Base-by-base conservation (phyloP, 371 early-diverging fungal species). In the Actinomucor elegans region DNA sequence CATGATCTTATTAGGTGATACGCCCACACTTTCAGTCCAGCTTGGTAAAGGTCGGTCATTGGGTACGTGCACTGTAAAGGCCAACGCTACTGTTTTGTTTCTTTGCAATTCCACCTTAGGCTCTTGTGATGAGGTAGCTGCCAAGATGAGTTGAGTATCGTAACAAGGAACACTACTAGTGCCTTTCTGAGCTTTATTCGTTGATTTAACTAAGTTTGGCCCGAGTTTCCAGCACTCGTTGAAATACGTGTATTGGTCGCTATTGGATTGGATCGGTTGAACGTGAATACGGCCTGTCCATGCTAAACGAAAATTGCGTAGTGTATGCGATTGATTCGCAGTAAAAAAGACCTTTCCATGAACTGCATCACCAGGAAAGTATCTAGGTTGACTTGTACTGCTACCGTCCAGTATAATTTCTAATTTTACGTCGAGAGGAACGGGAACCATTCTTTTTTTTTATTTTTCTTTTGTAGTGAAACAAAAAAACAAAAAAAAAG, bases 281-380 rank as follows among this genome's bases (percentile, higher is more conserved):
- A 58, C 64, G 28, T 54, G 54, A 28, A 64, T 58, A 38, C 54
- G 58, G 4, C 64, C 64, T 21, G 64, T 58, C 64, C 64, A 64
- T 0, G 45, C 51, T 12, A 64, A 20, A 1, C 64, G 55, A 29
- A 64, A 48, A 5, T 58, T 44, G 26, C 34, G 29, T 15, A 64
- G 37, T 12, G 38, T 54, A 42, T 45, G 49, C 4, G 36, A 43
- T 36, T 42, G 58, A 29, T 58, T 64, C 23, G 58, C 26, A 0
- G 55, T 64, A 5, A 64, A 34, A 29, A 58, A 50, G 1, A 64
- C 41, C 21, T 54, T 64, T 18, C 59, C 64, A 26, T 41, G 23
- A 1, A 64, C 33, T 31, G 20, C 17, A 26, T 64, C 64, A 4
- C 64, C 59, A 32, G 59, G 59, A 32, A 31, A 58, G 23, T 51